Conservation (phyloP, 2,329 filamentous ascomycete genomes). For the Nothopassalora personata region DNA sequence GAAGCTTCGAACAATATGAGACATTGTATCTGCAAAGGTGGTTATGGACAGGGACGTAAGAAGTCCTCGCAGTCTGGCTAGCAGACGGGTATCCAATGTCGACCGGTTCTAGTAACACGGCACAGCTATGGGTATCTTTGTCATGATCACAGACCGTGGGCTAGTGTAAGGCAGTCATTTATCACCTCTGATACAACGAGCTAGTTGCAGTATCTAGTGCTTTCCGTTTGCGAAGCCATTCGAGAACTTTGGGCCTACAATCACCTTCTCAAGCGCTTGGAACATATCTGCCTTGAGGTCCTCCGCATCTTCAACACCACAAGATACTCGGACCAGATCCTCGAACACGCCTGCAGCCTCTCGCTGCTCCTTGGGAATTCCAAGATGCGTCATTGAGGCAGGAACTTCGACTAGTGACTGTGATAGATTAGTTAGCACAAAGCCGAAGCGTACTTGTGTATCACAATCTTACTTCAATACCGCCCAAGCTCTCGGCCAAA, state of each 20-base stretch:
- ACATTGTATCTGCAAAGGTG: too few relatives aligned
- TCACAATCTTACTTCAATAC: conserved; percentile 61
- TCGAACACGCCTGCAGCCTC: conserved; percentile 93
- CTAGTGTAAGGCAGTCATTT: background rate
- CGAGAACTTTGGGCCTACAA: conserved; percentile 46
- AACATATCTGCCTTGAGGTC: conserved; percentile 79
- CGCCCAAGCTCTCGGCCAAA: conserved; percentile 84
- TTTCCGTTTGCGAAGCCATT: conserved; percentile 33
- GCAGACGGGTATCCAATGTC: background rate
- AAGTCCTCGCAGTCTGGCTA: background rate
- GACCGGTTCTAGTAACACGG: background rate
- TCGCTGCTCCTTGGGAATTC: conserved; percentile 82
- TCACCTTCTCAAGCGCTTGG: conserved; percentile 74
- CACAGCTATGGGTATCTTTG: background rate
- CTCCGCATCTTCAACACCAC: conserved; percentile 83
- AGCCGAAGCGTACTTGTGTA: background rate
- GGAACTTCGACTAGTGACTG: conserved; percentile 75
- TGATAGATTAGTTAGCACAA: background rate
- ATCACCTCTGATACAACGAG: background rate
- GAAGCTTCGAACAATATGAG: too few relatives aligned
- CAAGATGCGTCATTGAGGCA: conserved; percentile 93
- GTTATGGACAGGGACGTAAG: too few relatives aligned
- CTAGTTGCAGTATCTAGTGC: conserved; percentile 1
- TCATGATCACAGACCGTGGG: background rate
- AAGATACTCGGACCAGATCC: conserved; percentile 88